Percentiles rank a stretch among this genome's conserved stretches.
These are phyloP conservation scores for Tricholoma furcatifolium DNA, from an alignment of 768 basidiomycete genomes.

Conservation along the genomic window DNA sequence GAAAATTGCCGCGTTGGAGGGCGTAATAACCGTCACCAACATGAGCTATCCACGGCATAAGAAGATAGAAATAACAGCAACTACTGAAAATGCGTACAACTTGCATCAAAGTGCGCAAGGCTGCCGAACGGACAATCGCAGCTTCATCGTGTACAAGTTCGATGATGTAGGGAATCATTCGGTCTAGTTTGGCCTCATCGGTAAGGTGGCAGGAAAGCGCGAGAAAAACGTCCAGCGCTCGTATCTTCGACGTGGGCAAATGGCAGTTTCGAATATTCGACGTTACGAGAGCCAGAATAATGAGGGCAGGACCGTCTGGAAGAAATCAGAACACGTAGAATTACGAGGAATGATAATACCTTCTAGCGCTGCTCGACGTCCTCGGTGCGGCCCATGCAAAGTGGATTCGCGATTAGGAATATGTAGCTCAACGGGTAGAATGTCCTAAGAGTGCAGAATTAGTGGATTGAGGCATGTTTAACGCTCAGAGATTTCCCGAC, in stretches of 20 bases:
- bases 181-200: slow-evolving; percentile 93
- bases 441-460: slow-evolving; percentile 43
- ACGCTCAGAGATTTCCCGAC: slow-evolving; percentile 6
- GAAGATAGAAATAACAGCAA: not conserved
- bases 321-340: not conserved
- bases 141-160: slow-evolving; percentile 86
- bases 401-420: slow-evolving; percentile 73
- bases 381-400: slow-evolving; percentile 29
- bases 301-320: slow-evolving; percentile 83
- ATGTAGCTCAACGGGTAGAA: slow-evolving; percentile 74
- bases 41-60: slow-evolving; percentile 15
- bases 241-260: slow-evolving; percentile 83
- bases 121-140: slow-evolving; percentile 77
- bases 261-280: slow-evolving; percentile 88
- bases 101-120: slow-evolving; percentile 78
- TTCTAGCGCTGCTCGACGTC: slow-evolving; percentile 55
- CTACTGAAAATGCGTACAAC: slow-evolving; percentile 50
- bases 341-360: slow-evolving; percentile 35
- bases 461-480: not conserved
- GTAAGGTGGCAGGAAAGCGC: slow-evolving; percentile 79
- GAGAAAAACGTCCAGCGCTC: slow-evolving; percentile 82
- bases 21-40: slow-evolving; percentile 25
- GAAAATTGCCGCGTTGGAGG: slow-evolving; percentile 62
- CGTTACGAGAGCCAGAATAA: slow-evolving; percentile 83
- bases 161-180: slow-evolving; percentile 89